Conservation (phyloP, 1,284 basidiomycete species). For the Phellopilus nigrolimitatus region DNA sequence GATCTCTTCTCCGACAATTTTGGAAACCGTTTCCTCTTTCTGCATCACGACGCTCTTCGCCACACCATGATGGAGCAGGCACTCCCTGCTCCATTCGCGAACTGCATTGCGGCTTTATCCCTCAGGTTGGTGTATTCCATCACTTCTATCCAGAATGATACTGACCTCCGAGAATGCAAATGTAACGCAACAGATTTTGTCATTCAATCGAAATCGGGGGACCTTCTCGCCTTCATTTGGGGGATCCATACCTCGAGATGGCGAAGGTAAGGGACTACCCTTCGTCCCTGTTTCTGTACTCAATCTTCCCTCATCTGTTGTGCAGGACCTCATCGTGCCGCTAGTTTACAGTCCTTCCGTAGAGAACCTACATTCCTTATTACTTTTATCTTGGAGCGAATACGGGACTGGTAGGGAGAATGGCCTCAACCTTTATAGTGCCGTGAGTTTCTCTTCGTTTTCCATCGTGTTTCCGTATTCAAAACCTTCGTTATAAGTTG, state of each 20-base stretch:
- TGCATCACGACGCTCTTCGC: slow-evolving; percentile 57
- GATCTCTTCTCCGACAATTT: slow-evolving; percentile 63
- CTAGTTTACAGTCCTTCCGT: slow-evolving; percentile 52
- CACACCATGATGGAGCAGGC: slow-evolving; percentile 55
- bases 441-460: slow-evolving; percentile 28
- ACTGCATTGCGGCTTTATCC: slow-evolving; percentile 66
- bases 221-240: slow-evolving; percentile 55
- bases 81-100: slow-evolving; percentile 58
- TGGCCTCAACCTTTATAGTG: slow-evolving; percentile 36
- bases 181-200: slow-evolving; percentile 3
- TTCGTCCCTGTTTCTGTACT: not conserved
- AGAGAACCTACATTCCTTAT: slow-evolving; percentile 65
- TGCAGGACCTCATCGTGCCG: slow-evolving; percentile 47
- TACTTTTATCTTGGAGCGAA: slow-evolving; percentile 71
- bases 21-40: slow-evolving; percentile 57
- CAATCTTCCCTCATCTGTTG: slow-evolving; percentile 11
- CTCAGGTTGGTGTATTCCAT: slow-evolving; percentile 42
- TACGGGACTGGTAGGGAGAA: slow-evolving; percentile 53
- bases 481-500: slow-evolving; percentile 40
- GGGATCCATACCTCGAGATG: slow-evolving; percentile 59
- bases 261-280: slow-evolving; percentile 50
- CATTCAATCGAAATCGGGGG: slow-evolving; percentile 31
- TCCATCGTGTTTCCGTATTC: slow-evolving; percentile 6
- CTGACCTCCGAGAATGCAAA: not conserved
- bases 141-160: not conserved